These are phyloP conservation scores for Pythium insidiosum DNA, from an alignment of 352 stramenopile species.

Conservation along the genomic window DNA sequence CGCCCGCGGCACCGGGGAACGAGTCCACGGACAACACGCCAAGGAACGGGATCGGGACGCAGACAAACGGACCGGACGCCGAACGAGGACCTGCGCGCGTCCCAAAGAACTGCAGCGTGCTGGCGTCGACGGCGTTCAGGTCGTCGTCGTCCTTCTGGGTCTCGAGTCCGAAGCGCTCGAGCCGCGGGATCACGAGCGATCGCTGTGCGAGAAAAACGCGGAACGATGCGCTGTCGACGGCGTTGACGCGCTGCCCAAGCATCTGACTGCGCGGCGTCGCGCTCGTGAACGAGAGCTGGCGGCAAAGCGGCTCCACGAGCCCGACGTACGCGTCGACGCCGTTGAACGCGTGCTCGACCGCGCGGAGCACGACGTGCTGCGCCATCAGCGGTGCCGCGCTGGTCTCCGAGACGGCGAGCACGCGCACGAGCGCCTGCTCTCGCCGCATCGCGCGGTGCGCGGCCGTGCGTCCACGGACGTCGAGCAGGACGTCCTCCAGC, in stretches of 20 bases:
- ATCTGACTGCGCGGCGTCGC: conserved; percentile 45
- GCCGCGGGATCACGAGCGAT: conserved; percentile 36
- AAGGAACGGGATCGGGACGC: conserved; percentile 62
- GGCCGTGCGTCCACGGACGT: conserved; percentile 3
- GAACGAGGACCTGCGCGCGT: no score
- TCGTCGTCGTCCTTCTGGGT: neutral
- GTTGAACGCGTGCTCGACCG: conserved; percentile 47
- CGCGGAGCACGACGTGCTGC: conserved; percentile 34
- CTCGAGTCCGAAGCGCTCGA: conserved; percentile 20
- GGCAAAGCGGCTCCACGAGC: conserved; percentile 40
- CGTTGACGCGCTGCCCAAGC: conserved; percentile 28
- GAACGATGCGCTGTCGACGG: conserved; percentile 36
- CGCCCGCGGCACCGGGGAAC: conserved; percentile 48
- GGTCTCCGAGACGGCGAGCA: conserved; percentile 51
- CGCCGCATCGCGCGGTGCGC: conserved; percentile 11
- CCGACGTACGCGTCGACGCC: conserved; percentile 62
- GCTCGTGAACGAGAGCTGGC: conserved; percentile 37
- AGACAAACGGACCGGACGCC: conserved; percentile 39
- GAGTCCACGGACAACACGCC: conserved; percentile 55
- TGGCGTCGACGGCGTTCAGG: neutral
- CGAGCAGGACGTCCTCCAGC: conserved; percentile 13
- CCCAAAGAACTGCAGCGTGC: no score
- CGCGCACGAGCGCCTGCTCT: conserved; percentile 31
- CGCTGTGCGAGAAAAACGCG: conserved; percentile 39
- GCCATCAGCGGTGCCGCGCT: conserved; percentile 19